These are phyloP conservation scores for Pseudognaphalium luteoalbum DNA, from an alignment of 129 eudicot species.

Conservation along the genomic window DNA sequence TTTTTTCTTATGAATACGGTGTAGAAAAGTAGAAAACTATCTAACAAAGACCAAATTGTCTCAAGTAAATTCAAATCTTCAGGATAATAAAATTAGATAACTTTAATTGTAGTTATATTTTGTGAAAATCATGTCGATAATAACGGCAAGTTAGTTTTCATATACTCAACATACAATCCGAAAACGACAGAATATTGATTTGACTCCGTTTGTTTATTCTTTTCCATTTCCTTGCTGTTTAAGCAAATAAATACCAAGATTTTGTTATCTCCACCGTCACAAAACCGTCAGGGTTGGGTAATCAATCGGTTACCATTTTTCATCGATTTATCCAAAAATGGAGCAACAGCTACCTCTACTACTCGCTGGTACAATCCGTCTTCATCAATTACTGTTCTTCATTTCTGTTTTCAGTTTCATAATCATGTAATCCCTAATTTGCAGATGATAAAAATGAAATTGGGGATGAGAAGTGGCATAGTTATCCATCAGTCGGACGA, in stretches of 20 bases:
- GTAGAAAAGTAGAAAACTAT: too few relatives aligned
- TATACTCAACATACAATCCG: too few relatives aligned
- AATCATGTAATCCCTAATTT: conserved; percentile 5
- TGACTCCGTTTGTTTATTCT: neutral
- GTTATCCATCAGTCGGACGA: conserved; percentile 75
- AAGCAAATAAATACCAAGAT: conserved; percentile 21
- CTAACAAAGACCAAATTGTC: too few relatives aligned
- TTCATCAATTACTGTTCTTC: neutral
- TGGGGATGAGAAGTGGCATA: conserved; percentile 51
- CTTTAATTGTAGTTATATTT: too few relatives aligned
- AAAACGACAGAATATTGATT: neutral
- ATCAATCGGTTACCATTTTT: neutral
- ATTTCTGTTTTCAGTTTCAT: neutral
- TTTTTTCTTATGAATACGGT: too few relatives aligned
- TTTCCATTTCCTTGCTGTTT: conserved; percentile 28
- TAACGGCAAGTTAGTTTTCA: too few relatives aligned
- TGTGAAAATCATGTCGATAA: too few relatives aligned
- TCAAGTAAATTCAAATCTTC: too few relatives aligned
- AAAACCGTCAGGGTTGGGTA: neutral
- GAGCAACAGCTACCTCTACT: neutral
- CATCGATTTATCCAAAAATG: neutral
- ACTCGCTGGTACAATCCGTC: neutral
- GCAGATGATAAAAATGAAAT: conserved; percentile 19
- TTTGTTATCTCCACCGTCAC: conserved; percentile 5
- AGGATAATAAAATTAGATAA: too few relatives aligned